These are phyloP conservation scores for Paramecium octaurelia DNA, from an alignment of 73 alveolate genomes.

Conservation along the genomic window DNA sequence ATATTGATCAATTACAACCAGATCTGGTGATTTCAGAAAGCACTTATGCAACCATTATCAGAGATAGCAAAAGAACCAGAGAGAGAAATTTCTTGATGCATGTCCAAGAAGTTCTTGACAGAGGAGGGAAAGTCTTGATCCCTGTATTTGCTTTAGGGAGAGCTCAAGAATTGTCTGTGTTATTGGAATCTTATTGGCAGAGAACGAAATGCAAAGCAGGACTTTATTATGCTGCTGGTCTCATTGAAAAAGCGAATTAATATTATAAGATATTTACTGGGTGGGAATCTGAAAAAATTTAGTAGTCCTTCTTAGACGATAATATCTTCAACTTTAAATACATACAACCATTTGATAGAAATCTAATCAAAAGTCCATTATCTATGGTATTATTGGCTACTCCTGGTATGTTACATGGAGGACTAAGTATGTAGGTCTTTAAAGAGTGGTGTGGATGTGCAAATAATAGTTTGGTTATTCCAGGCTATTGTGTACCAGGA, in stretches of 20 bases:
- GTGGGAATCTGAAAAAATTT: constrained; percentile 53
- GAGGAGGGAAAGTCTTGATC: constrained; percentile 97
- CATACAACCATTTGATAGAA: constrained; percentile 90
- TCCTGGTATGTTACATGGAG: constrained; percentile 99
- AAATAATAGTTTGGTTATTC: constrained; percentile 93
- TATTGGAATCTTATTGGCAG: constrained; percentile 97
- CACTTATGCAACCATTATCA: constrained; percentile 75
- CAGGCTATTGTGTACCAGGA: constrained; percentile 99
- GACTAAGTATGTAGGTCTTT: constrained; percentile 87
- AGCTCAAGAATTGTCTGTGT: constrained; percentile 98
- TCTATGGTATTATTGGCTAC: constrained; percentile 99
- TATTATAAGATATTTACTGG: constrained; percentile 53
- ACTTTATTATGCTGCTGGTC: constrained; percentile 93
- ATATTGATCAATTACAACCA: constrained; percentile 92
- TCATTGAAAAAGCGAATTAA: constrained; percentile 72
- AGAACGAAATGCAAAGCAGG: constrained; percentile 89
- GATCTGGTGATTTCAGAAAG: constrained; percentile 96
- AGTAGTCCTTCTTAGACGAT: constrained; percentile 66
- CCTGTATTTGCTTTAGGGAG: constrained; percentile 99
- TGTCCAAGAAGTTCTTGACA: constrained; percentile 94
- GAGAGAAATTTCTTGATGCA: constrained; percentile 94
- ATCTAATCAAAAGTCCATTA: constrained; percentile 72
- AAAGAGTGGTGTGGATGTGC: constrained; percentile 95
- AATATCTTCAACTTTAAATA: constrained; percentile 96
- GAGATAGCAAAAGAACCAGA: constrained; percentile 96